Conservation (phyloP, 805 yeast genomes). For the Lachancea quebecensis region DNA sequence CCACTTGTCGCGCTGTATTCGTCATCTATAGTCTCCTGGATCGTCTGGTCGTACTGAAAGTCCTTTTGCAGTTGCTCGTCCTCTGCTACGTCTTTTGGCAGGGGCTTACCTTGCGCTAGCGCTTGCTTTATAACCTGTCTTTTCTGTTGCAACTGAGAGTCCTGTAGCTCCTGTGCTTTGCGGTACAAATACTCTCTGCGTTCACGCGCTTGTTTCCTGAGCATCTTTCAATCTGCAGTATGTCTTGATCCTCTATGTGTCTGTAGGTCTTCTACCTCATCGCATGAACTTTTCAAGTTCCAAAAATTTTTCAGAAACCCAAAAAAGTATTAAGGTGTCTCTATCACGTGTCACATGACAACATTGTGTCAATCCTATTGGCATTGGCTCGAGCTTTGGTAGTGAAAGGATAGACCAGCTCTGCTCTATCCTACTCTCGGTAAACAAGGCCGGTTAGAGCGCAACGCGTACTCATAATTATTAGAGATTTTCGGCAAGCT, state of each 20-base stretch:
- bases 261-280: constrained; percentile 5
- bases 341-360: no score
- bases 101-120: constrained; percentile 82
- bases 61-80: constrained; percentile 76
- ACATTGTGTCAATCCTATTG: no score
- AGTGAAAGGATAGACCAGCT: no score
- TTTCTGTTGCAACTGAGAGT: constrained; percentile 76
- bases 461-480: no score
- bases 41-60: constrained; percentile 79
- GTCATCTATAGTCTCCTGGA: constrained; percentile 66
- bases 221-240: constrained; percentile 33
- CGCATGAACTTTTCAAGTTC: constrained; percentile 10
- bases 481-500: no score
- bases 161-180: constrained; percentile 85
- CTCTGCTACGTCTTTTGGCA: constrained; percentile 85
- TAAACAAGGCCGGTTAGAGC: no score
- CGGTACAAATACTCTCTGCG: constrained; percentile 88
- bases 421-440: no score
- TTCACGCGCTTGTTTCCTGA: constrained; percentile 92
- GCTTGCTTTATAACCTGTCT: constrained; percentile 83
- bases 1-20: constrained; percentile 89
- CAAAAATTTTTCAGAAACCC: constrained; percentile 1
- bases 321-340: no score
- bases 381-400: no score
- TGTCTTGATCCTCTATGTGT: neutral